These are phyloP conservation scores for Emergomyces africanus DNA, from an alignment of 2,329 filamentous ascomycete genomes.

Conservation along the genomic window DNA sequence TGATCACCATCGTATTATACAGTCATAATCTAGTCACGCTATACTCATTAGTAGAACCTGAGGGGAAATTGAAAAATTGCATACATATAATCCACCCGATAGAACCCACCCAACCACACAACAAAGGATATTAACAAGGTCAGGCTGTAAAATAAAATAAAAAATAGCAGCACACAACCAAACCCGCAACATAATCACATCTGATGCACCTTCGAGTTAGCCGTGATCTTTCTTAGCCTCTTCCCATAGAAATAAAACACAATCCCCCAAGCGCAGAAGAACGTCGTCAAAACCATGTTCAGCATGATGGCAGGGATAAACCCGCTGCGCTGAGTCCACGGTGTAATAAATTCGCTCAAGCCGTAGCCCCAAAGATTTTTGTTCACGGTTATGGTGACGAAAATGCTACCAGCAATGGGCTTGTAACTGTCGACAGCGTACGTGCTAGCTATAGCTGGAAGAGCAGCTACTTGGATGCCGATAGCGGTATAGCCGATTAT, in stretches of 20 bases:
- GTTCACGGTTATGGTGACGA: constrained; percentile 50
- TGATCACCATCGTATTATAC: too few relatives aligned
- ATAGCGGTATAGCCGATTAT: constrained; percentile 46
- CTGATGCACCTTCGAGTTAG: constrained; percentile 42
- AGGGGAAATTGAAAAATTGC: background rate
- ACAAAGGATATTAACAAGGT: background rate
- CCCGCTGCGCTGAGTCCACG: constrained; percentile 38
- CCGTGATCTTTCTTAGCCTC: constrained; percentile 44
- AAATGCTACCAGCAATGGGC: constrained; percentile 46
- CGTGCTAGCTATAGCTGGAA: constrained; percentile 45
- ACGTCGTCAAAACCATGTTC: constrained; percentile 40
- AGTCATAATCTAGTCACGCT: background rate
- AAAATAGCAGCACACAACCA: background rate
- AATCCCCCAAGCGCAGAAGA: constrained; percentile 44
- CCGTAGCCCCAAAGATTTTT: constrained; percentile 54
- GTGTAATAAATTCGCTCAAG: constrained; percentile 43
- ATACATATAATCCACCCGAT: background rate
- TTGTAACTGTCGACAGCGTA: constrained; percentile 55
- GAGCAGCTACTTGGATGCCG: constrained; percentile 45
- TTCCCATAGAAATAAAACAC: constrained; percentile 48
- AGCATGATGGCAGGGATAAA: constrained; percentile 48
- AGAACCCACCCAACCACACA: background rate
- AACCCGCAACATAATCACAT: constrained; percentile 23
- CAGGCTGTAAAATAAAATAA: too few relatives aligned
- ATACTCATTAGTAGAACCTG: background rate